Evolutionary conservation across 345 rosid genomes (phyloP).

Genomic region (Rhizophora apiculata): DNA sequence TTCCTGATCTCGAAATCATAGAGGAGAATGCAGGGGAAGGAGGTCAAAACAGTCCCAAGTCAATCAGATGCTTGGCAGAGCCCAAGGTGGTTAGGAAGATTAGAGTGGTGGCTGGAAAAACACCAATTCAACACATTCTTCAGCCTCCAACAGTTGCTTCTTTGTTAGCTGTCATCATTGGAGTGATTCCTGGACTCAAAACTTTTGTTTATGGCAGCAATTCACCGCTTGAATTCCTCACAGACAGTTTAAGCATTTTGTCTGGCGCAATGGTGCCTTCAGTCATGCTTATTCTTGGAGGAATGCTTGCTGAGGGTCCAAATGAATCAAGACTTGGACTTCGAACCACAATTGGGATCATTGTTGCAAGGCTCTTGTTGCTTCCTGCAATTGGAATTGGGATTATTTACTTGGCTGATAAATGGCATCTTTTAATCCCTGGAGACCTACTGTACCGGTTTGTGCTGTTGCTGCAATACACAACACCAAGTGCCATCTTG

Average conservation of each 20-base stretch:
- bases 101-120: slow-evolving; percentile 75
- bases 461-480: slow-evolving; percentile 82
- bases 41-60: slow-evolving; percentile 50
- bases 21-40: background rate
- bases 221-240: slow-evolving; percentile 78
- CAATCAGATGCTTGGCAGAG: slow-evolving; percentile 76
- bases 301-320: slow-evolving; percentile 95
- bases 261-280: slow-evolving; percentile 93
- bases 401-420: slow-evolving; percentile 56
- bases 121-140: slow-evolving; percentile 83
- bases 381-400: slow-evolving; percentile 87
- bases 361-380: slow-evolving; percentile 75
- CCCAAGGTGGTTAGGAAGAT: slow-evolving; percentile 87
- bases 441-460: slow-evolving; percentile 78
- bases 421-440: slow-evolving; percentile 46
- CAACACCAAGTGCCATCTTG: slow-evolving; percentile 90
- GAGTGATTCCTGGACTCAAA: slow-evolving; percentile 72
- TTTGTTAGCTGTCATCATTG: slow-evolving; percentile 65
- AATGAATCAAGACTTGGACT: slow-evolving; percentile 73
- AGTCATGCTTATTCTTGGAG: slow-evolving; percentile 96
- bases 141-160: slow-evolving; percentile 96
- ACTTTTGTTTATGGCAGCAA: slow-evolving; percentile 62
- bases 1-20: slow-evolving; percentile 6
- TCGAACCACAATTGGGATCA: slow-evolving; percentile 72
- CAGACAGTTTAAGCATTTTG: slow-evolving; percentile 79